phyloP scores from a whole-genome alignment of 106 monocot genomes.

The Platanthera guangdongensis region DNA sequence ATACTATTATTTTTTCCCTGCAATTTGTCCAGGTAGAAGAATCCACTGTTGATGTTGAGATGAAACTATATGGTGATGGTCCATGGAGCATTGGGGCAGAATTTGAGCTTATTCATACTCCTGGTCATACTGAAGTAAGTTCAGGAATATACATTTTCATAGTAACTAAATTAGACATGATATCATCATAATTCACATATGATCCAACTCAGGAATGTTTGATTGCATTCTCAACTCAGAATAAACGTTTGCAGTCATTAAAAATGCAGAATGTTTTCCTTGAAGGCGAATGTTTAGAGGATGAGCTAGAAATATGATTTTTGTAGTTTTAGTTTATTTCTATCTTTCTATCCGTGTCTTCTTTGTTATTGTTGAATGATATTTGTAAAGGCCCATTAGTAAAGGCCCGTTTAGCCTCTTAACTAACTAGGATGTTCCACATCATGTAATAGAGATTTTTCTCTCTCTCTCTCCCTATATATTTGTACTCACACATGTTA shows the following conservation, averaged over 20 bases:
- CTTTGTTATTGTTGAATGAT: no score
- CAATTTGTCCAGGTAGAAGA: constrained; percentile 39
- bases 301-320: neutral
- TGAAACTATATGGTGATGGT: constrained; percentile 60
- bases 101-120: constrained; percentile 82
- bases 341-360: no score
- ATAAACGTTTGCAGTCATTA: neutral
- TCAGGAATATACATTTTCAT: neutral
- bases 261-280: no score
- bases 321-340: no score
- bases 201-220: neutral
- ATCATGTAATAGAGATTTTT: no score
- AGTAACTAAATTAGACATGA: neutral
- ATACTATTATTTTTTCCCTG: neutral
- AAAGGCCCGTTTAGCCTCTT: no score
- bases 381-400: no score
- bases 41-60: constrained; percentile 63
- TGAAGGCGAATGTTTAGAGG: neutral
- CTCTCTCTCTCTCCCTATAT: no score
- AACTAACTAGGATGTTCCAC: no score
- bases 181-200: neutral
- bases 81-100: constrained; percentile 80
- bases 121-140: constrained; percentile 73
- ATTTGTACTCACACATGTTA: no score
- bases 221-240: neutral